Conservation (phyloP, 257 asterid species). For the Jasminum sambac region DNA sequence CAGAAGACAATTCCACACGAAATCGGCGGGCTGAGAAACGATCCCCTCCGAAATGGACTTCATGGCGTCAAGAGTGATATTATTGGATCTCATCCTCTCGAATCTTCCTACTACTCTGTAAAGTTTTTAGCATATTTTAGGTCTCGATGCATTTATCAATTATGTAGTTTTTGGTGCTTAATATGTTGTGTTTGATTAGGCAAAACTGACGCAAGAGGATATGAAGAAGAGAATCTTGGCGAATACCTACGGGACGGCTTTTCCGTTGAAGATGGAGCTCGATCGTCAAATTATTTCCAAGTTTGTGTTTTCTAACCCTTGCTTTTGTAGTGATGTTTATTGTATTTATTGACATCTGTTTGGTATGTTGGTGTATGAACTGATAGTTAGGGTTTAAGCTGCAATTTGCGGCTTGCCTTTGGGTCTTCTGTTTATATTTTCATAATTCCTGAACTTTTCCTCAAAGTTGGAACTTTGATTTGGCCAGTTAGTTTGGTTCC, state of each 20-base stretch:
- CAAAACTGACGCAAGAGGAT: constrained; percentile 47
- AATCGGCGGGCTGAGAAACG: constrained; percentile 40
- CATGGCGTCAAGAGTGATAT: constrained; percentile 90
- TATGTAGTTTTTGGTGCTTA: not conserved
- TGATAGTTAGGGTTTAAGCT: constrained; percentile 29
- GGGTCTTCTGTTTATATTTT: constrained; percentile 11
- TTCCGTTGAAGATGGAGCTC: constrained; percentile 74
- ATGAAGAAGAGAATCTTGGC: constrained; percentile 46
- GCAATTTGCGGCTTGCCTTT: not conserved
- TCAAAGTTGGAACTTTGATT: not conserved
- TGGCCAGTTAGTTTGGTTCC: not conserved
- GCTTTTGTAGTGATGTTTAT: not conserved
- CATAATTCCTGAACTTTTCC: not conserved
- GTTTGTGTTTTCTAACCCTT: constrained; percentile 37
- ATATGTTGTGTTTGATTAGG: constrained; percentile 36
- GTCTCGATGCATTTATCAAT: not conserved
- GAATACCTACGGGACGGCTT: constrained; percentile 63
- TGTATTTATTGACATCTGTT: constrained; percentile 5
- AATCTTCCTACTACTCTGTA: constrained; percentile 64
- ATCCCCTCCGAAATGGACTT: constrained; percentile 65
- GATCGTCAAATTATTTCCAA: constrained; percentile 65
- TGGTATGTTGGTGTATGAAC: constrained; percentile 3
- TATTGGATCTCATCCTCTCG: constrained; percentile 79
- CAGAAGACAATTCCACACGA: constrained; percentile 44
- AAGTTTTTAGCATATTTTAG: constrained; percentile 1